These are phyloP conservation scores for Mallotus repandus DNA, from an alignment of 441 rosid genomes.

Conservation along the genomic window DNA sequence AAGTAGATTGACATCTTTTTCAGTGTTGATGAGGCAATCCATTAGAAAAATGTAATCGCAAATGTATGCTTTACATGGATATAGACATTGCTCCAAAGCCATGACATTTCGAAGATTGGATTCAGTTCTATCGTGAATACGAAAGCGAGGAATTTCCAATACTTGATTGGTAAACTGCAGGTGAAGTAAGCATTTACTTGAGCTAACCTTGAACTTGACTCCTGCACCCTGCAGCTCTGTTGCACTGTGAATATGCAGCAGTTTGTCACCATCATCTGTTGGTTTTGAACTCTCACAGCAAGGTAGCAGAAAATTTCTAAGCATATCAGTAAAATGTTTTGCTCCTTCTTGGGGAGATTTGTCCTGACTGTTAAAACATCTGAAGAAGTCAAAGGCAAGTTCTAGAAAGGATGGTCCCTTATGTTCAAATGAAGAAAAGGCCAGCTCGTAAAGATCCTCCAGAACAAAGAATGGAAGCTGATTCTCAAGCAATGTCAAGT, in stretches of 20 bases:
- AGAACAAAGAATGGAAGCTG: constrained; percentile 1
- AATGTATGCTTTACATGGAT: neutral
- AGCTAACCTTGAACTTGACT: constrained; percentile 2
- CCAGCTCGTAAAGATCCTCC: neutral
- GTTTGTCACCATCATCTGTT: neutral
- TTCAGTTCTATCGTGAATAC: neutral
- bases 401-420: neutral
- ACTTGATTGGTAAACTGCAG: neutral
- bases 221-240: neutral
- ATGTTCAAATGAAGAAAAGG: neutral
- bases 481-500: neutral
- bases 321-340: neutral
- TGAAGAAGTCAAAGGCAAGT: neutral
- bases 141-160: neutral
- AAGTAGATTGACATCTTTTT: neutral
- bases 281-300: neutral
- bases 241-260: neutral
- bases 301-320: neutral
- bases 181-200: neutral
- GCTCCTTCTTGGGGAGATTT: neutral
- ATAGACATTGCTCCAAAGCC: constrained; percentile 1
- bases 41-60: neutral
- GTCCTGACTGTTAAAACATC: neutral
- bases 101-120: neutral
- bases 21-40: constrained; percentile 8